These are phyloP conservation scores for Pseudogymnoascus sp. DNA, from an alignment of 2,329 filamentous ascomycete species.

Conservation along the genomic window DNA sequence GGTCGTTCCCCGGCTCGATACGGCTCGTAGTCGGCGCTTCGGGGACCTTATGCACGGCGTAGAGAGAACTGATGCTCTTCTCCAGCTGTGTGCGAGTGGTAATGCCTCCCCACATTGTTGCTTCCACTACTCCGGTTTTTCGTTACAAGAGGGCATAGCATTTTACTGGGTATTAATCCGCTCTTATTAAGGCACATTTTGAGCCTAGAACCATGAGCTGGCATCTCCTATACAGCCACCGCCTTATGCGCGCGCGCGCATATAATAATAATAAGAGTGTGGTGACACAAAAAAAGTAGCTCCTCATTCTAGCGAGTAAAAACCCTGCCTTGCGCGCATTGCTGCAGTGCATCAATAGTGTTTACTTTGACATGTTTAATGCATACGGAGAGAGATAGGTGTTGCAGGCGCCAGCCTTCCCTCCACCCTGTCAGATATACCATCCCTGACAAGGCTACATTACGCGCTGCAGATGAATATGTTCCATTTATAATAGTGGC, in stretches of 20 bases:
- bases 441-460: not conserved
- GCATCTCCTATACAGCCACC: not conserved
- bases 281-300: not conserved
- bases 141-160: not conserved
- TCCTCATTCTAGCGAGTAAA: not conserved
- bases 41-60: conserved; percentile 12
- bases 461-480: no score
- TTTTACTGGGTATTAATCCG: not conserved
- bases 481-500: no score
- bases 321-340: not conserved
- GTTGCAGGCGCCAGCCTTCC: not conserved
- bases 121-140: not conserved
- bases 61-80: conserved; percentile 13
- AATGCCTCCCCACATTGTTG: conserved; percentile 14
- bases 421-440: not conserved
- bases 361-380: not conserved
- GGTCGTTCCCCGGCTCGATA: not conserved
- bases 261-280: not conserved
- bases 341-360: not conserved
- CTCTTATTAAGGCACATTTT: not conserved
- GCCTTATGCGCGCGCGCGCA: not conserved
- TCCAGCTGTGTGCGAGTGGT: conserved; percentile 16
- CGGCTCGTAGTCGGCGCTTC: conserved; percentile 13
- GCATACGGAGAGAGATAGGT: not conserved
- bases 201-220: not conserved